Conservation (phyloP, 1,284 basidiomycete genomes). For the Omphalotus olearius region DNA sequence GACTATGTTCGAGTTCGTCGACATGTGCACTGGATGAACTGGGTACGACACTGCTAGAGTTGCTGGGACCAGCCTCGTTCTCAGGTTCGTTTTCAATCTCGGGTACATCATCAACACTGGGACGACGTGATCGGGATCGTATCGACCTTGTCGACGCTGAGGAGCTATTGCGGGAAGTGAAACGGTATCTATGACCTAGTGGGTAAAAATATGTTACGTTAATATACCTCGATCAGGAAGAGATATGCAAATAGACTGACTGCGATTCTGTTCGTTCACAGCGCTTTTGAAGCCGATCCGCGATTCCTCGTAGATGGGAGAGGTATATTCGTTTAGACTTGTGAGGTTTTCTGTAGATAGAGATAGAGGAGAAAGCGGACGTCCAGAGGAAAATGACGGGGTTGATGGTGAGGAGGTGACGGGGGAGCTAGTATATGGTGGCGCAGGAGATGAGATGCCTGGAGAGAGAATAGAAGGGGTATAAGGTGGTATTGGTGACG, state of each 20-base stretch:
- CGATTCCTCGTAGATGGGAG: no score
- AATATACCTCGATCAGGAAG: no score
- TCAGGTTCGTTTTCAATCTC: constrained; percentile 19
- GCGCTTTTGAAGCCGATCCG: no score
- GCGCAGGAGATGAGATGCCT: not conserved
- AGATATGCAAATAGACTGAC: no score
- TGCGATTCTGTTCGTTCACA: no score
- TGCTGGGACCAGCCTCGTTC: not conserved
- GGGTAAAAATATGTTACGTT: no score
- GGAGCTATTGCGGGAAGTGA: no score
- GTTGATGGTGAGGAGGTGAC: constrained; percentile 2
- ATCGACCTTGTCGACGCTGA: constrained; percentile 6
- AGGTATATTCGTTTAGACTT: no score
- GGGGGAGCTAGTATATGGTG: constrained; percentile 6
- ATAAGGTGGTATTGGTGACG: constrained; percentile 32
- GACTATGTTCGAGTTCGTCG: constrained; percentile 7
- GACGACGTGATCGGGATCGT: constrained; percentile 30
- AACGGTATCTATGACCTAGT: no score
- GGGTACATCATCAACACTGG: constrained; percentile 33
- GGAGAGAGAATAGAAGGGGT: constrained; percentile 18
- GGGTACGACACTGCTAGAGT: not conserved
- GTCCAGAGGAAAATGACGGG: constrained; percentile 17
- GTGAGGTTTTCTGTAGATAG: no score
- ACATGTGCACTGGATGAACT: not conserved
- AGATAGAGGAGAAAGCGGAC: not conserved